Evolutionary conservation across 768 basidiomycete genomes (phyloP), one percentile per base, ranked within the genome.

Genomic region (Collybia sp.): DNA sequence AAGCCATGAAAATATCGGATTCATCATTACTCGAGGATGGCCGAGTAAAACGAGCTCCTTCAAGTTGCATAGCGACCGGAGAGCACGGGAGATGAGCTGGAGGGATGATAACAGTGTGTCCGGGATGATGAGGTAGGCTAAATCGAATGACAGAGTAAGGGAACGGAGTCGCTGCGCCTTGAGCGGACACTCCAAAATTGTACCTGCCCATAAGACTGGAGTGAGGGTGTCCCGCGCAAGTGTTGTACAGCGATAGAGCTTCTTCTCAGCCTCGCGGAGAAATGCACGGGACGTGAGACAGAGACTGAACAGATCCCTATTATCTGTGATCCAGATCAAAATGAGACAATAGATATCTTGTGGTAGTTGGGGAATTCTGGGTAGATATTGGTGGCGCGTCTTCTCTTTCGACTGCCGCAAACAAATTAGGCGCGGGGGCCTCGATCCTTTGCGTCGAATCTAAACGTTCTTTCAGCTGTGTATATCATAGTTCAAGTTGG

Each of bases 21-120:
- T 50, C 56, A 55, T 58, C 54, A 55, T 58, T 18, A 46, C 56
- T 30, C 40, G 42, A 18, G 54, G 48, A 44, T 58, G 54, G 5
- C 56, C 56, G 17, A 49, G 11, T 12, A 55, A 47, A 5, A 51
- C 44, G 36, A 52, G 54, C 16, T 38, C 52, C 18, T 47, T 38
- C 13, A 58, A 47, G 13, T 49, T 52, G n/a, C 19, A 42, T 3
- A 58, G 50, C 30, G 44, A 36, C 30, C 32, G 38, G 10, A 58
- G 43, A 13, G 54, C 56, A 25, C 51, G 50, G 2, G 54, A 41
- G n/a, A 58, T 58, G 6, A 39, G 20, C 44, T 45, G 40, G 18
- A 57, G 38, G 17, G 56, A 48, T 1, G 51, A 40, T 2, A 53
- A 44, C 15, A 58, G 38, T 39, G 52, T 46, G 31, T 55, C 44